Evolutionary conservation across 1,284 basidiomycete genomes (phyloP), one percentile per base, ranked within the genome.

Genomic region (Apiotrichum montevideense): DNA sequence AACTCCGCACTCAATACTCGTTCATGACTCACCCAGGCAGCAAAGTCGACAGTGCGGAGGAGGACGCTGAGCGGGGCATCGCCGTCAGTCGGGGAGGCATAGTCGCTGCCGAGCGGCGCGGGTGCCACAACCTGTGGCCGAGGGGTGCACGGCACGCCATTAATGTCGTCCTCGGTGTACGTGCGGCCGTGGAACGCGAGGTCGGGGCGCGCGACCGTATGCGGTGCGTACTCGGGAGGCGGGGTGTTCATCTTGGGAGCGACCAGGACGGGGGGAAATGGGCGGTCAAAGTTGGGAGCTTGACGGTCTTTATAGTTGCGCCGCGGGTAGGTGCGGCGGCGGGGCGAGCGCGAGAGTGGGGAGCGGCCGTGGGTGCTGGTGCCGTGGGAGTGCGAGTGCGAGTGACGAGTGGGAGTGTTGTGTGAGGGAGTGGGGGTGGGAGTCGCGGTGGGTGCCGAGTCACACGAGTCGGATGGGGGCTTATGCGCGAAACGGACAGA

Each of bases 31-130:
- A 76, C 74, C 51, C 66, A 68, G 7, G 75, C 74, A 4, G 75
- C 74, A 60, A 77, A 77, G 55, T 75, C 71, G 3, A 74, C 58
- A 10, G 75, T 77, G 47, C 66, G 58, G 51, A 77, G 55, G 37
- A 77, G 58, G 2, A 68, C 52, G 6, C 51, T 57, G 4, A 66
- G 49, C 34, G 64, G 61, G 7, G 47, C 35, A 51, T 64, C 58
- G 32, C 59, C 52, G 15, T 41, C 54, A 42, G 55, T 43, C 15
- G 44, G 47, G 43, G 46, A 46, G 4, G 52, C 33, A 54, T 47
- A 57, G 44, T 62, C 47, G 29, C 50, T 47, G 10, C 39, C 44
- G 41, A 53, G 21, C 44, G 40, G 44, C n/a, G 51, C 48, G 52
- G 48, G 14, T 39, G 51, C 15, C 58, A 55, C 53, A 13, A 59